phyloP scores from a whole-genome alignment of 805 yeast species.

The Candida chauliodis region DNA sequence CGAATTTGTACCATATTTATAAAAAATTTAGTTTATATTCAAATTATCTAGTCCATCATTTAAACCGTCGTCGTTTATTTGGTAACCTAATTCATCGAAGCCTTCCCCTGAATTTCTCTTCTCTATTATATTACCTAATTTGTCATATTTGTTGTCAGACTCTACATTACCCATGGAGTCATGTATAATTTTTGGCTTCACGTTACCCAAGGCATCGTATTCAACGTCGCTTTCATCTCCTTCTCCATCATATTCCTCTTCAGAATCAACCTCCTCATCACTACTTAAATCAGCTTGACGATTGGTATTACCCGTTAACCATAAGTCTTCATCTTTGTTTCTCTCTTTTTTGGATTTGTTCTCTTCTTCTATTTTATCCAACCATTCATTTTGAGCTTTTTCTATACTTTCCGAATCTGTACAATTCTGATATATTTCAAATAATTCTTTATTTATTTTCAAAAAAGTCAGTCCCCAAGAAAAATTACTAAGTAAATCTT shows the following conservation, averaged over 20 bases:
- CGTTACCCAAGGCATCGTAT: slow-evolving; percentile 1
- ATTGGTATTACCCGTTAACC: slow-evolving; percentile 79
- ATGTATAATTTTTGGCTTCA: neutral
- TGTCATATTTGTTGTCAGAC: slow-evolving; percentile 4
- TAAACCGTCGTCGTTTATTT: slow-evolving; percentile 11
- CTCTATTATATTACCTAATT: slow-evolving; percentile 3
- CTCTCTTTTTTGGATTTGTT: slow-evolving; percentile 56
- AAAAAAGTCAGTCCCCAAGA: slow-evolving; percentile 93
- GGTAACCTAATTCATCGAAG: slow-evolving; percentile 5
- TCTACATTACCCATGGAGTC: neutral
- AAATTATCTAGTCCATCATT: slow-evolving; percentile 24
- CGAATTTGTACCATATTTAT: no score
- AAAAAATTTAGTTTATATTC: no score
- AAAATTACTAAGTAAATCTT: slow-evolving; percentile 67
- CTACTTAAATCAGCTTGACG: no score
- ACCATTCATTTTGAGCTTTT: slow-evolving; percentile 71
- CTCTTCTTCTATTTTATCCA: slow-evolving; percentile 65
- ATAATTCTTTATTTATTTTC: slow-evolving; percentile 73
- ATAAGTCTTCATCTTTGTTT: slow-evolving; percentile 55
- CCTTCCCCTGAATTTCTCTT: slow-evolving; percentile 11
- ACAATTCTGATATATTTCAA: slow-evolving; percentile 73
- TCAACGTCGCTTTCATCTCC: slow-evolving; percentile 14
- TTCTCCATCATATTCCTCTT: slow-evolving; percentile 11
- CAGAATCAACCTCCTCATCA: slow-evolving; percentile 10
- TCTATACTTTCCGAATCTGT: slow-evolving; percentile 74